Percentiles rank a stretch among this genome's conserved stretches.
Conservation (phyloP, 306 rosid genomes). For the Lagenaria siceraria region DNA sequence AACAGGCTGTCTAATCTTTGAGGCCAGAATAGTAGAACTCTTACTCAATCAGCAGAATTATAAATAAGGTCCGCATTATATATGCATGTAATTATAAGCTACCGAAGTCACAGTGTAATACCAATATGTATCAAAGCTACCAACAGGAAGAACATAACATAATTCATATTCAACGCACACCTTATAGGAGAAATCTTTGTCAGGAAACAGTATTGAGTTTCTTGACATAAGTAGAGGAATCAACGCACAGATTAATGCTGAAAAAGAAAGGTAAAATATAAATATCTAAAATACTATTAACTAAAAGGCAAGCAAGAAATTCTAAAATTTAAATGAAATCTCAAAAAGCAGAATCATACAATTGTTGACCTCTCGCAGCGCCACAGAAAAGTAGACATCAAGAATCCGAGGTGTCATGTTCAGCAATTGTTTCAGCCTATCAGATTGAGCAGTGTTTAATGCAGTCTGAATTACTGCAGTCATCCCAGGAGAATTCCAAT, state of each 20-base stretch:
- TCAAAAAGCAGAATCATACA: conserved; percentile 38
- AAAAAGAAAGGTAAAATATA: conserved; percentile 15
- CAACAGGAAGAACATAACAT: neutral
- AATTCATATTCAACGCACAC: conserved; percentile 19
- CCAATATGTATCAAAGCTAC: neutral
- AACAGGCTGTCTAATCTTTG: neutral
- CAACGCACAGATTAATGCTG: conserved; percentile 95
- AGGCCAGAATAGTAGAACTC: neutral
- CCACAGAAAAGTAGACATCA: conserved; percentile 66
- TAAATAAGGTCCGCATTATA: neutral
- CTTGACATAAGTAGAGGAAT: conserved; percentile 86
- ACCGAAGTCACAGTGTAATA: neutral
- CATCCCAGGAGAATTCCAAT: conserved; percentile 89
- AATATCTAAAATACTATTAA: conserved; percentile 8
- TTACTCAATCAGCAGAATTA: neutral
- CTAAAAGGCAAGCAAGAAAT: conserved; percentile 6
- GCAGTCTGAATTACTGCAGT: conserved; percentile 46
- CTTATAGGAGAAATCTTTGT: conserved; percentile 65
- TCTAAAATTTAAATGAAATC: conserved; percentile 11
- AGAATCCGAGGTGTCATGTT: conserved; percentile 53
- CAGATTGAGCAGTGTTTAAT: conserved; percentile 56
- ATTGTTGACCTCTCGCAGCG: conserved; percentile 56
- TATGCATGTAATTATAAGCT: neutral
- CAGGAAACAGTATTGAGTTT: conserved; percentile 71
- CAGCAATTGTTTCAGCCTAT: conserved; percentile 64